phyloP scores from a whole-genome alignment of 2,329 filamentous ascomycete species.

The Colletotrichum tanaceti region DNA sequence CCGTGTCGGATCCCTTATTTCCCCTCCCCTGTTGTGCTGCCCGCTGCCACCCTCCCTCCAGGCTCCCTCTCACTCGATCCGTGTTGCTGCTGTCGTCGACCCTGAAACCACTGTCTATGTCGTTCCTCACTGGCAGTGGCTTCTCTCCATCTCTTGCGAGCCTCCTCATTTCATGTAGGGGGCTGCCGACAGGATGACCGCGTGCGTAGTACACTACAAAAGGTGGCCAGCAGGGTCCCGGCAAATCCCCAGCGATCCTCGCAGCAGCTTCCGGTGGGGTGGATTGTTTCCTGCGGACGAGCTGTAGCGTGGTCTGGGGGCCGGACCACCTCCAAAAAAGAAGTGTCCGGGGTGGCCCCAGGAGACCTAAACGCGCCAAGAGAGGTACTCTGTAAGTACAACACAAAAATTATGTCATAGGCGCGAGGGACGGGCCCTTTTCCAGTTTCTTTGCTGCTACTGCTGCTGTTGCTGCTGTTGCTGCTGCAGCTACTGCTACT shows the following conservation, averaged over 20 bases:
- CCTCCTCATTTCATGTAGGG: not conserved
- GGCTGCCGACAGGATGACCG: not conserved
- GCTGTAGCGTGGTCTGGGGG: too few species aligned
- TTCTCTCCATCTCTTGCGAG: too few species aligned
- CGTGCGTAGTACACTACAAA: too few species aligned
- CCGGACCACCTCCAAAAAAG: constrained; percentile 13
- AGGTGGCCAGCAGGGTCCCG: constrained; percentile 18
- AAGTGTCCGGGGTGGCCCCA: constrained; percentile 7
- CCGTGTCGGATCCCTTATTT: constrained; percentile 20
- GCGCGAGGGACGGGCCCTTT: constrained; percentile 1
- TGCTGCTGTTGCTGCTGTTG: not conserved
- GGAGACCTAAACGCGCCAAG: not conserved
- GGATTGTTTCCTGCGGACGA: too few species aligned
- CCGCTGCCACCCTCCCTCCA: constrained; percentile 3
- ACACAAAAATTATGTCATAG: constrained; percentile 39
- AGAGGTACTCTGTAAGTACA: too few species aligned
- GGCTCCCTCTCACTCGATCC: not conserved
- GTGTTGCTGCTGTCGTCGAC: not conserved
- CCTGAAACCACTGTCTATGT: not conserved
- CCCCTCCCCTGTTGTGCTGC: not conserved
- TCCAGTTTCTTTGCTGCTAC: not conserved
- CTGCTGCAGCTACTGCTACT: constrained; percentile 20
- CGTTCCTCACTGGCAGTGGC: too few species aligned
- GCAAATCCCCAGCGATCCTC: constrained; percentile 38
- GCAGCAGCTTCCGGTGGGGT: constrained; percentile 37